Conservation (phyloP, 257 asterid genomes). For the Datura wrightii region DNA sequence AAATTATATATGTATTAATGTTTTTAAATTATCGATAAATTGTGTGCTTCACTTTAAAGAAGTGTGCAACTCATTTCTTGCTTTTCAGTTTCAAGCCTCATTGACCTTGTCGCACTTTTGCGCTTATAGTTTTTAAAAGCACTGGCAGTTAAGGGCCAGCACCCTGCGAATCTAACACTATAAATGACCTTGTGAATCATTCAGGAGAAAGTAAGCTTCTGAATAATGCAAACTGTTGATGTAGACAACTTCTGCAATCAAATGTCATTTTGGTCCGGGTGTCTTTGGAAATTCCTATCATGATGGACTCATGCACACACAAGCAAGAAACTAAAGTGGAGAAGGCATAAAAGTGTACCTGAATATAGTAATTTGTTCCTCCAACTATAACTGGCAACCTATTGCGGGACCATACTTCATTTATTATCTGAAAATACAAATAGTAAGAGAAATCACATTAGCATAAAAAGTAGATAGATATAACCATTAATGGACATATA, state of each 20-base stretch:
- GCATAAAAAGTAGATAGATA: background rate
- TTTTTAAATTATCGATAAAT: background rate
- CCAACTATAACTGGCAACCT: slow-evolving; percentile 94
- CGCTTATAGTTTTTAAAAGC: background rate
- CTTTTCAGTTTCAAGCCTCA: background rate
- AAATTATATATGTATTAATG: background rate
- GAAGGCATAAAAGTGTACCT: slow-evolving; percentile 49
- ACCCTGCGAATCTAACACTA: background rate
- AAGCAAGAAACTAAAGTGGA: background rate
- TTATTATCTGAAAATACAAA: slow-evolving; percentile 61
- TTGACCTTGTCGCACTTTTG: background rate
- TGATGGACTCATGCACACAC: background rate
- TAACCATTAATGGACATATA: background rate
- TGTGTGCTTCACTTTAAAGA: background rate
- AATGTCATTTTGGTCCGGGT: background rate
- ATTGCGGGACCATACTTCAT: slow-evolving; percentile 76
- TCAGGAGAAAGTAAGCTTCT: background rate
- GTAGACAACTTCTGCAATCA: slow-evolving; percentile 22
- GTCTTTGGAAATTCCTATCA: background rate
- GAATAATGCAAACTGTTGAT: background rate
- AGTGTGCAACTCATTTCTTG: background rate
- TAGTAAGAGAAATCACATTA: background rate
- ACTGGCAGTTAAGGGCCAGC: background rate
- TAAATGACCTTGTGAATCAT: background rate
- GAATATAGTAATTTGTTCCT: slow-evolving; percentile 97